These are phyloP conservation scores for Sporobolus alterniflorus DNA, from an alignment of 202 grass and related monocot genomes.

Conservation along the genomic window DNA sequence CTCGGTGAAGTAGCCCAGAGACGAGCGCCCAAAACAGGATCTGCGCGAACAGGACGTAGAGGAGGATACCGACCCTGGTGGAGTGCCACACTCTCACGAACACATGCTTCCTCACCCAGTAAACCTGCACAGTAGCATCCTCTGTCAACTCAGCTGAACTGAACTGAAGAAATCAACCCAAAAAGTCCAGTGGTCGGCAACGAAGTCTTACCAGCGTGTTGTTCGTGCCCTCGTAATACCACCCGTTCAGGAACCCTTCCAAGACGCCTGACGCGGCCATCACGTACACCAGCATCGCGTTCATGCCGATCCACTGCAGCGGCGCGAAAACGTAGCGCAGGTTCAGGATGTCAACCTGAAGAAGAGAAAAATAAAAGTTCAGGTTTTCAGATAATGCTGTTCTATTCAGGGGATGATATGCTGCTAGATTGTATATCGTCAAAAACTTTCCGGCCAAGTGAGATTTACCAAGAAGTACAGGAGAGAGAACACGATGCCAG, in stretches of 20 bases:
- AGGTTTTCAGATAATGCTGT: neutral
- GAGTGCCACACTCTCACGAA: conserved; percentile 88
- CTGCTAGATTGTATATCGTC: too few species aligned
- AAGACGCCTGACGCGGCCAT: conserved; percentile 93
- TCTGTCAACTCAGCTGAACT: neutral
- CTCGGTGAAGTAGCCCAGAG: conserved; percentile 68
- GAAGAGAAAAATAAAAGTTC: neutral
- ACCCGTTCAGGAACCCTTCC: conserved; percentile 93
- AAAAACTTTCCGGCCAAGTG: too few species aligned
- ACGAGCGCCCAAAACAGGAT: conserved; percentile 88
- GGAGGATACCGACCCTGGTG: conserved; percentile 70
- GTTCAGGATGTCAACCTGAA: conserved; percentile 73
- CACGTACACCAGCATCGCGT: conserved; percentile 94
- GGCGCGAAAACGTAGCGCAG: conserved; percentile 50
- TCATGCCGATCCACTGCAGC: conserved; percentile 89
- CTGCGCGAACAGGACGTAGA: conserved; percentile 86
- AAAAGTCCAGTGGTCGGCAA: neutral
- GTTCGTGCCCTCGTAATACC: conserved; percentile 88
- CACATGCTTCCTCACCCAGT: conserved; percentile 91
- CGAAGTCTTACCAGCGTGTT: conserved; percentile 71
- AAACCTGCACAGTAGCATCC: conserved; percentile 49
- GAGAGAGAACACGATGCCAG: conserved; percentile 66
- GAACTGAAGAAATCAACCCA: neutral
- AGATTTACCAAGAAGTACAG: conserved; percentile 75
- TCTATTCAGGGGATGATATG: neutral